Evolutionary conservation across 208 protist species (phyloP).

Genomic region (Crithidia sp.): DNA sequence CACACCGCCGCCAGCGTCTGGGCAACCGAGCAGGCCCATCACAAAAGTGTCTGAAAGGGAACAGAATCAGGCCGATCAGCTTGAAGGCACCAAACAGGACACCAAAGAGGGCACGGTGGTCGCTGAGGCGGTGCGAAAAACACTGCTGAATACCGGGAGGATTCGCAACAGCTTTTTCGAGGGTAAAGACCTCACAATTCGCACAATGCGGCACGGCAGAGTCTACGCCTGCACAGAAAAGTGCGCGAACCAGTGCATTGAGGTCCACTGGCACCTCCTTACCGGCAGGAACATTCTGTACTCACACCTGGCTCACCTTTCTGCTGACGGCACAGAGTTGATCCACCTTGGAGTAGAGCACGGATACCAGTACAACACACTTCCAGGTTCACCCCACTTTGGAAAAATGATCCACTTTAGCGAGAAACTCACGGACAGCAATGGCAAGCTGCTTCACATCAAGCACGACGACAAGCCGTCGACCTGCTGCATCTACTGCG

Average conservation of each 20-base stretch:
- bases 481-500: conserved; percentile 80
- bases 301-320: conserved; percentile 75
- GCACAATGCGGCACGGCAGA: conserved; percentile 72
- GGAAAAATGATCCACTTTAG: conserved; percentile 76
- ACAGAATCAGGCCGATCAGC: background rate
- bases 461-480: conserved; percentile 64
- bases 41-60: background rate
- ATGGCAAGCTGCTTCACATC: conserved; percentile 48
- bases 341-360: conserved; percentile 78
- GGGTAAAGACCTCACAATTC: conserved; percentile 60
- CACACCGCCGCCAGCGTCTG: background rate
- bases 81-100: conserved; percentile 16
- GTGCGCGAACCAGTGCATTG: conserved; percentile 61
- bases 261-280: conserved; percentile 88
- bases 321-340: conserved; percentile 53
- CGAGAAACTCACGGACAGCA: conserved; percentile 54
- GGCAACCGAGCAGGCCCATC: too few relatives aligned
- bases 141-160: conserved; percentile 74
- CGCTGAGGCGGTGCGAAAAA: conserved; percentile 41
- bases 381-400: conserved; percentile 78
- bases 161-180: conserved; percentile 85
- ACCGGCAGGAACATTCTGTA: conserved; percentile 76
- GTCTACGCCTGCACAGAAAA: conserved; percentile 79
- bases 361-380: conserved; percentile 89
- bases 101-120: conserved; percentile 11